Evolutionary conservation across 1,284 basidiomycete genomes (phyloP), one percentile per base, ranked within the genome.

Genomic region (Sporisorium exsertum): DNA sequence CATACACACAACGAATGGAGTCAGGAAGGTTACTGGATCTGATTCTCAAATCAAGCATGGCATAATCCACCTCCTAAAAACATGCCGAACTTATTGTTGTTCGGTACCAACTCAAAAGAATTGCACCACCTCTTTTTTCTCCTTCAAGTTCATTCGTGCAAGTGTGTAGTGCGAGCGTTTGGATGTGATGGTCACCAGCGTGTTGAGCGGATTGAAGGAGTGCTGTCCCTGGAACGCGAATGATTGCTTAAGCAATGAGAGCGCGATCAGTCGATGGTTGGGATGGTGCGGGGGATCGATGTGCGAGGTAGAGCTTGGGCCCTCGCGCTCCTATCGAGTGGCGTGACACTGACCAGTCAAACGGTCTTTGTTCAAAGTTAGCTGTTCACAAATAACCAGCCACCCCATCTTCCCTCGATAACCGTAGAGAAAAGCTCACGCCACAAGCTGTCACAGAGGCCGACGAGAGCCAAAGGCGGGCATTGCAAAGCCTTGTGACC

Each of bases 81-180:
- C 6, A 58, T 3, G 45, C n/a, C 27, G 24, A 49, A 22, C 45
- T 13, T 22, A 4, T 47, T 27, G 27, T 55, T 15, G 37, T 49
- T 53, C 51, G 51, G 20, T 26, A 6, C 33, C 10, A 40, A 27
- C 27, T 49, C 51, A 27, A 52, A 55, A 20, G 40, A 49, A 60
- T 55, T 32, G 53, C 58, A 63, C 62, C 65, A 64, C 60, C 61
- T 67, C 70, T 72, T 58, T 63, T 27, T 43, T 43, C 27, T 27
- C 10, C n/a, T 24, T 22, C 16, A 12, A 32, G 10, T n/a, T 32
- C 5, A 24, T 37, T 15, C 37, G 18, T n/a, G 37, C 15, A 3
- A 40, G 35, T 20, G 26, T 43, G 22, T 53, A 22, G 22, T 27
- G 52, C n/a, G 10, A 22, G 20, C 20, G 51, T 33, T 24, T 22